Conservation (phyloP, 768 basidiomycete species). For the Boletus vinaceobasis region DNA sequence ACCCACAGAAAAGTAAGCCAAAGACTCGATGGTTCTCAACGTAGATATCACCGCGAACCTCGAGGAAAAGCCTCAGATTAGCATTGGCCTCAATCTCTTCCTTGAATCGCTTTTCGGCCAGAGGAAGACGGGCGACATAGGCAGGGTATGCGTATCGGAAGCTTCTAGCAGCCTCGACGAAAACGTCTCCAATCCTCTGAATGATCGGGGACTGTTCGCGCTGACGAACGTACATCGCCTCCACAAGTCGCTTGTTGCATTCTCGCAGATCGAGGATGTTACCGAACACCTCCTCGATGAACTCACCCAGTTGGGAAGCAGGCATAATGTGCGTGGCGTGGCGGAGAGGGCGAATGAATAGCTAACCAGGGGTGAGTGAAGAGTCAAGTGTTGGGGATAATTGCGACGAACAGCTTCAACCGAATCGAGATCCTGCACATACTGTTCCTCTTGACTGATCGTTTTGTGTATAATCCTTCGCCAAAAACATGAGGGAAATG, state of each 20-base stretch:
- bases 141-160: slow-evolving; percentile 84
- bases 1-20: slow-evolving; percentile 1
- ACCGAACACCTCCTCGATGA: slow-evolving; percentile 87
- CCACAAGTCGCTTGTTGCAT: slow-evolving; percentile 77
- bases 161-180: slow-evolving; percentile 81
- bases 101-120: slow-evolving; percentile 83
- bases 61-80: slow-evolving; percentile 79
- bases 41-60: slow-evolving; percentile 46
- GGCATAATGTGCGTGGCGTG: slow-evolving; percentile 57
- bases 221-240: slow-evolving; percentile 83
- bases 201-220: slow-evolving; percentile 80
- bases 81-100: slow-evolving; percentile 82
- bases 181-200: slow-evolving; percentile 82
- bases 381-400: slow-evolving; percentile 28
- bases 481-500: background rate
- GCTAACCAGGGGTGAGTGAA: slow-evolving; percentile 29
- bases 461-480: slow-evolving; percentile 76
- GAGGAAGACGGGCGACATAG: slow-evolving; percentile 80
- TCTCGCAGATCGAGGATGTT: slow-evolving; percentile 87
- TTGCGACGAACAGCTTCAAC: slow-evolving; percentile 59
- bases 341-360: slow-evolving; percentile 55
- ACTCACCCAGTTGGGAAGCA: slow-evolving; percentile 62
- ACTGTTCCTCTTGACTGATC: slow-evolving; percentile 86
- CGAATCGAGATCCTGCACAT: slow-evolving; percentile 80
- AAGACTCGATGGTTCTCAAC: too few species aligned